Percentiles rank a stretch among this genome's conserved stretches.
Conservation (phyloP, 2,329 filamentous ascomycete species). For the Trichoderma sp. region DNA sequence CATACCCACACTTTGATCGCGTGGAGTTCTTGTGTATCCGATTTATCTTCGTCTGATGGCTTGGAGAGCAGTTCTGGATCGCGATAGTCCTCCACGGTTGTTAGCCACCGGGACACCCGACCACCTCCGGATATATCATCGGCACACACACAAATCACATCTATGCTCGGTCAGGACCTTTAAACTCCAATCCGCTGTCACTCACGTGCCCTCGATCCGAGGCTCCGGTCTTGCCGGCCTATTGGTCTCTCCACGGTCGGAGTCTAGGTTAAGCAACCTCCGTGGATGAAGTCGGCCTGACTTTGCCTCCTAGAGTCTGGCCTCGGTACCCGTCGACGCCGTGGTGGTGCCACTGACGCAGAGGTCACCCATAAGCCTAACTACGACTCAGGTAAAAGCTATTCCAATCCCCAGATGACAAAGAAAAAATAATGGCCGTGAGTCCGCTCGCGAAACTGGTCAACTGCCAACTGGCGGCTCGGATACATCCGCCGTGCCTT, state of each 20-base stretch:
- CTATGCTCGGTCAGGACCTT: not conserved
- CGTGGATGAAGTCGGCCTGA: not conserved
- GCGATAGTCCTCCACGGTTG: not conserved
- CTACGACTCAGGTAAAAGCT: not conserved
- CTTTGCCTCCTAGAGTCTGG: not conserved
- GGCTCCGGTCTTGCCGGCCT: slow-evolving; percentile 5
- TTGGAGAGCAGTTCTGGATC: not conserved
- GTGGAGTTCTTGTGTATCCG: not conserved
- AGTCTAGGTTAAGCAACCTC: slow-evolving; percentile 11
- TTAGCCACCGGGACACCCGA: not conserved
- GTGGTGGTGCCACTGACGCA: slow-evolving; percentile 15
- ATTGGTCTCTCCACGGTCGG: not conserved
- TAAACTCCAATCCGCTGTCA: not conserved
- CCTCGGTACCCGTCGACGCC: slow-evolving; percentile 6
- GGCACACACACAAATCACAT: not conserved
- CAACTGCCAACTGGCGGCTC: not conserved
- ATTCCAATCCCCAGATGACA: not conserved
- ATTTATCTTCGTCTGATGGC: not conserved
- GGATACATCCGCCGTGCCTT: slow-evolving; percentile 11
- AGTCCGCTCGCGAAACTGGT: not conserved
- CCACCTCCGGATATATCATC: not conserved
- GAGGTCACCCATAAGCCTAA: not conserved
- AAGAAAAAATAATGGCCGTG: not conserved
- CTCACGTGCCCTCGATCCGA: not conserved
- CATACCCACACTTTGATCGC: not conserved